Conservation (phyloP, 768 basidiomycete genomes). For the Coprinopsis cinerea region DNA sequence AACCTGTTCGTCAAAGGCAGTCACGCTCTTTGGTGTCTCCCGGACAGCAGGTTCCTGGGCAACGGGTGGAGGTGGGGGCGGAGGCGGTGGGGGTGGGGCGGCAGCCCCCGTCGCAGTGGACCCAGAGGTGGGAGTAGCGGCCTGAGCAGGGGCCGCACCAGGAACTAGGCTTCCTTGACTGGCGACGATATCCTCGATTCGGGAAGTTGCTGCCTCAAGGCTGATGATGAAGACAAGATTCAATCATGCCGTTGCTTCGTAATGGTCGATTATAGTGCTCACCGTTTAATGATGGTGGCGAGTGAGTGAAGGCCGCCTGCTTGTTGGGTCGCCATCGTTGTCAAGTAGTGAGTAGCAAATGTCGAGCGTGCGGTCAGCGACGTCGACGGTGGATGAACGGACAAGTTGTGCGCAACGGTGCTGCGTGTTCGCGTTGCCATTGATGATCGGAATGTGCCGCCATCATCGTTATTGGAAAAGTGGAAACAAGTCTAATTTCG, state of each 20-base stretch:
- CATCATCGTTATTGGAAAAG: neutral
- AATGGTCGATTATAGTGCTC: conserved; percentile 16
- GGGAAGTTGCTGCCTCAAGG: conserved; percentile 87
- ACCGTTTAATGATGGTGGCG: conserved; percentile 82
- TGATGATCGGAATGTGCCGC: conserved; percentile 10
- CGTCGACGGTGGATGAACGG: neutral
- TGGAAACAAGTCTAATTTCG: too few species aligned
- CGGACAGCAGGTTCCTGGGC: conserved; percentile 26
- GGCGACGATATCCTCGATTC: conserved; percentile 85
- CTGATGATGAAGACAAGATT: conserved; percentile 38
- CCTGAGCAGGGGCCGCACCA: conserved; percentile 6
- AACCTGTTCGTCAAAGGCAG: conserved; percentile 69
- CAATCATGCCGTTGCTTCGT: conserved; percentile 4
- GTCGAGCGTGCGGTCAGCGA: neutral
- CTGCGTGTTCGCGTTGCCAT: neutral
- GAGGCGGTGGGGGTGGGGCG: conserved; percentile 24
- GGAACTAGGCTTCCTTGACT: conserved; percentile 25
- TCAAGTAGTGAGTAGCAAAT: conserved; percentile 5
- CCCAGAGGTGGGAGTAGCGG: conserved; percentile 7
- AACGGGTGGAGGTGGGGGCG: conserved; percentile 32
- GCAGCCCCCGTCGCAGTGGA: conserved; percentile 21
- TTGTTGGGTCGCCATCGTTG: conserved; percentile 21
- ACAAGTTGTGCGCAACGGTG: neutral
- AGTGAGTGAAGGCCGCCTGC: conserved; percentile 64
- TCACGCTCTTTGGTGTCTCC: conserved; percentile 52